Conservation (phyloP, 2,329 filamentous ascomycete genomes). For the Graphiopsis chlorocephala region DNA sequence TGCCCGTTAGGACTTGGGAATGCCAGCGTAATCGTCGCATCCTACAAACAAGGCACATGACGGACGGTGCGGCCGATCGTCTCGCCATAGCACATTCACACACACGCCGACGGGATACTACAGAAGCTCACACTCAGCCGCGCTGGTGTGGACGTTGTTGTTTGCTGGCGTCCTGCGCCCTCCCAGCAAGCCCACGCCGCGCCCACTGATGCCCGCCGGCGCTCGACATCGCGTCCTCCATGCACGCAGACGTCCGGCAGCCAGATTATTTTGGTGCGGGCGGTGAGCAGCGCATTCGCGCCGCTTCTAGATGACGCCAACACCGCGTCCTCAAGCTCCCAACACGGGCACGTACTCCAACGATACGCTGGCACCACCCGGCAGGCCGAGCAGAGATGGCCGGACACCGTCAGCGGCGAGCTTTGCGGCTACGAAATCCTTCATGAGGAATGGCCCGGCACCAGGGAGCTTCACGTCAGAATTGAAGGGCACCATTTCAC, state of each 20-base stretch:
- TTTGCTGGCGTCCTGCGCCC: neutral
- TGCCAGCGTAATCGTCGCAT: neutral
- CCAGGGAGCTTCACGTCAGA: constrained; percentile 88
- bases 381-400: constrained; percentile 48
- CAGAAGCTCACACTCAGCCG: neutral
- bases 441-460: constrained; percentile 67
- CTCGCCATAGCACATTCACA: neutral
- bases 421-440: constrained; percentile 61
- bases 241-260: constrained; percentile 28
- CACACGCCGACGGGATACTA: neutral
- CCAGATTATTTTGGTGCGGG: constrained; percentile 17
- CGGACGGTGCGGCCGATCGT: neutral
- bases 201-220: constrained; percentile 9
- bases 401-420: constrained; percentile 54
- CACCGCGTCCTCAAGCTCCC: constrained; percentile 32
- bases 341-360: constrained; percentile 25
- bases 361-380: constrained; percentile 42
- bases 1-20: neutral
- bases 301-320: constrained; percentile 27
- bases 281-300: constrained; percentile 18
- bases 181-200: neutral
- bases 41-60: neutral
- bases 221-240: constrained; percentile 20
- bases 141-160: neutral
- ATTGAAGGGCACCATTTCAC: constrained; percentile 68